Evolutionary conservation across 768 basidiomycete genomes (phyloP).

Genomic region (Collybia nuda): DNA sequence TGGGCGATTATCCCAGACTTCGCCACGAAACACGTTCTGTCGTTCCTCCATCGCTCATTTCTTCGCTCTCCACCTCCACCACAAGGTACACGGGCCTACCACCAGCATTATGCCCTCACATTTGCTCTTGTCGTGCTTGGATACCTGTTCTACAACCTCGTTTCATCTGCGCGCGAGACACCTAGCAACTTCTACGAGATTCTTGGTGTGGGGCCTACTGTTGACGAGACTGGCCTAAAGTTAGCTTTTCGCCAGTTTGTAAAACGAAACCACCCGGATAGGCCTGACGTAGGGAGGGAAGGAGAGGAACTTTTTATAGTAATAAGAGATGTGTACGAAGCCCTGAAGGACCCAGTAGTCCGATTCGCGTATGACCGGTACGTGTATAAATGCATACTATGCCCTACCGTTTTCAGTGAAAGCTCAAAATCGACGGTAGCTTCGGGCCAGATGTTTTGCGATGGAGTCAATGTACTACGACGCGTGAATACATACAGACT

Average conservation of each 20-base stretch:
- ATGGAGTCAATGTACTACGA: slow-evolving; percentile 71
- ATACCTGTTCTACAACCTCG: slow-evolving; percentile 67
- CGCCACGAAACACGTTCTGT: slow-evolving; percentile 50
- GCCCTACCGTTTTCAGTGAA: too few relatives aligned
- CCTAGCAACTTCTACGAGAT: slow-evolving; percentile 79
- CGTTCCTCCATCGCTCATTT: slow-evolving; percentile 39
- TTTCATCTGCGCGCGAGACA: slow-evolving; percentile 54
- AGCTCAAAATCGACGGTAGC: slow-evolving; percentile 31
- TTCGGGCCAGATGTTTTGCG: slow-evolving; percentile 73
- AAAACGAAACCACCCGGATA: slow-evolving; percentile 74
- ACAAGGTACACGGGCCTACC: slow-evolving; percentile 35
- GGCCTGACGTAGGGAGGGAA: slow-evolving; percentile 51
- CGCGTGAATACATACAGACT: slow-evolving; percentile 64
- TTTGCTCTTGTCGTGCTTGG: slow-evolving; percentile 63
- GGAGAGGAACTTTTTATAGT: slow-evolving; percentile 69
- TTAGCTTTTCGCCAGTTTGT: slow-evolving; percentile 75
- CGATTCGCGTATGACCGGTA: slow-evolving; percentile 88
- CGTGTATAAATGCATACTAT: slow-evolving; percentile 15
- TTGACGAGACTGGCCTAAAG: slow-evolving; percentile 69
- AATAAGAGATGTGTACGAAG: slow-evolving; percentile 75
- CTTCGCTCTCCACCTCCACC: slow-evolving; percentile 24
- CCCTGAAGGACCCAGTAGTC: slow-evolving; percentile 72
- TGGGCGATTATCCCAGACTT: slow-evolving; percentile 72
- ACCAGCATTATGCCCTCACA: slow-evolving; percentile 61
- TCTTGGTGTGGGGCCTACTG: slow-evolving; percentile 58